Percentiles rank a stretch among this genome's conserved stretches.
Evolutionary conservation across 345 rosid species (phyloP).

Genomic region (Citrus cavaleriei): DNA sequence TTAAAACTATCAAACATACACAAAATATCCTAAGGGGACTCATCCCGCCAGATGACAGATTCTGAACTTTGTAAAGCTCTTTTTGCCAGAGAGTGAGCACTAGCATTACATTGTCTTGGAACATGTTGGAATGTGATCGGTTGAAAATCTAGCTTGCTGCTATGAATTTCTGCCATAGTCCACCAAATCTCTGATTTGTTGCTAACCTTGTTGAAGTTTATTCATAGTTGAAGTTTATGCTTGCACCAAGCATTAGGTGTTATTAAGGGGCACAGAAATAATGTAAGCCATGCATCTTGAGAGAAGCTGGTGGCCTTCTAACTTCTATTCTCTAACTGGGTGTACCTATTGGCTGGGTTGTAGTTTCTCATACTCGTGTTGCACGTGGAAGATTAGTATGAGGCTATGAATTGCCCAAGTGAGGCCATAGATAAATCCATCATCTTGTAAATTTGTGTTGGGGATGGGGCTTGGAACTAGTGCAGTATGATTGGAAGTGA

Average conservation of each 20-base stretch:
- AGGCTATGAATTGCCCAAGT: neutral
- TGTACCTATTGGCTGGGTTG: neutral
- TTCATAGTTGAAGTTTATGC: constrained; percentile 1
- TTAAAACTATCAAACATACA: too few species aligned
- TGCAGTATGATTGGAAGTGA: neutral
- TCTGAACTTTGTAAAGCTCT: too few species aligned
- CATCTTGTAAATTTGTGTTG: neutral
- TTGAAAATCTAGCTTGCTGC: too few species aligned
- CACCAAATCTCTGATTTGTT: too few species aligned
- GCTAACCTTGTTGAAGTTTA: neutral
- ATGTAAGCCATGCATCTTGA: constrained; percentile 6
- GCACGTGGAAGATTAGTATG: neutral
- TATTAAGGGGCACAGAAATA: constrained; percentile 1
- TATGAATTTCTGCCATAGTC: too few species aligned
- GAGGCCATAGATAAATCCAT: too few species aligned
- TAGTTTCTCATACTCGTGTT: neutral
- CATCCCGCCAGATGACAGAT: too few species aligned
- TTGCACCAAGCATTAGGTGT: neutral
- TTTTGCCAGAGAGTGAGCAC: too few species aligned
- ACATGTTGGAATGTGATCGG: too few species aligned
- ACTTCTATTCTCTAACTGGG: neutral
- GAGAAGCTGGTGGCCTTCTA: neutral
- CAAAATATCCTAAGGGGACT: too few species aligned
- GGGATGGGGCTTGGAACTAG: neutral
- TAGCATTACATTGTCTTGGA: too few species aligned